phyloP scores from a whole-genome alignment of 2,329 filamentous ascomycete genomes.

The Ilyonectria mors-panacis region DNA sequence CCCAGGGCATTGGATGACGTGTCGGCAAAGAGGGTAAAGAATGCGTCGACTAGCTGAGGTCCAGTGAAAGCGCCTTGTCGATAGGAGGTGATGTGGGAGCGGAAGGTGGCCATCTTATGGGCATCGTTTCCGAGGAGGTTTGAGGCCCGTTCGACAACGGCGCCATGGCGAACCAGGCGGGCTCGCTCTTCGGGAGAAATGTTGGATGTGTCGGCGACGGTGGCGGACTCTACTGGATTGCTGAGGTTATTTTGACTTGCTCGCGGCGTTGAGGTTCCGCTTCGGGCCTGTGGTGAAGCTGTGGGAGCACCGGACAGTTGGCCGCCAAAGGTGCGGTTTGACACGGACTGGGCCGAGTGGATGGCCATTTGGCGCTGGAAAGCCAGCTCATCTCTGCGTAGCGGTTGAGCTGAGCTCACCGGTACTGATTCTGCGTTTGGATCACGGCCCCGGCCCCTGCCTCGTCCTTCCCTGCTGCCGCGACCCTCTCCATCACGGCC shows the following conservation, averaged over 20 bases:
- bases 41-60: slow-evolving; percentile 84
- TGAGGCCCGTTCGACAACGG: slow-evolving; percentile 88
- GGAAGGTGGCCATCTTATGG: slow-evolving; percentile 83
- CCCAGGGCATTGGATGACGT: slow-evolving; percentile 85
- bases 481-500: slow-evolving; percentile 59
- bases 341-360: slow-evolving; percentile 86
- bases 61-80: slow-evolving; percentile 79
- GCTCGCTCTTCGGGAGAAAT: slow-evolving; percentile 85
- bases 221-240: slow-evolving; percentile 65
- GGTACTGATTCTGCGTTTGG: slow-evolving; percentile 88
- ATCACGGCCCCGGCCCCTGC: slow-evolving; percentile 78
- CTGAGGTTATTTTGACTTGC: slow-evolving; percentile 43
- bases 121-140: slow-evolving; percentile 85
- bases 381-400: slow-evolving; percentile 89
- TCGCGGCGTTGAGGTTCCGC: slow-evolving; percentile 42
- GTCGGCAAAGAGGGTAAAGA: slow-evolving; percentile 87
- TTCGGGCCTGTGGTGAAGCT: slow-evolving; percentile 37
- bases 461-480: slow-evolving; percentile 70
- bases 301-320: slow-evolving; percentile 72
- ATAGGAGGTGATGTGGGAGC: slow-evolving; percentile 84
- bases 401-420: slow-evolving; percentile 81
- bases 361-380: slow-evolving; percentile 94
- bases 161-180: slow-evolving; percentile 82
- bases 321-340: slow-evolving; percentile 87
- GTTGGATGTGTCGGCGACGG: slow-evolving; percentile 64